Evolutionary conservation across 345 rosid species (phyloP).

Genomic region (Noccaea bulbosa): DNA sequence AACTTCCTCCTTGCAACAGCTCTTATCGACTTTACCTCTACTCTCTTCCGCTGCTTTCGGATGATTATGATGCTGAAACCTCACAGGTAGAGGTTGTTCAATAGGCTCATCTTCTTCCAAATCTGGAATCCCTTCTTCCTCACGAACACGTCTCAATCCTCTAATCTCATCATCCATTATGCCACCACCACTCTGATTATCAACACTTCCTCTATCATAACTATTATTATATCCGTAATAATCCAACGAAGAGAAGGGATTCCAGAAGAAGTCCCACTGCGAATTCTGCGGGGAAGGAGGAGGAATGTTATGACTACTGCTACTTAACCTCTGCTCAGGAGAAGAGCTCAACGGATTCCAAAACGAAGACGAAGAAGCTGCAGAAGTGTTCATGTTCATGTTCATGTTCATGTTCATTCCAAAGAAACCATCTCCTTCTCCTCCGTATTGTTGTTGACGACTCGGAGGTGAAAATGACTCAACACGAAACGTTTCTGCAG

Average conservation of each 20-base stretch:
- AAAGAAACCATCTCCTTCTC: slow-evolving; percentile 60
- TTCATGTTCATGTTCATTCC: slow-evolving; percentile 54
- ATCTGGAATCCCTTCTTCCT: slow-evolving; percentile 97
- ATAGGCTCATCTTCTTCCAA: slow-evolving; percentile 75
- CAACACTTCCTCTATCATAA: slow-evolving; percentile 54
- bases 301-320: slow-evolving; percentile 54
- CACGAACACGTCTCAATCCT: slow-evolving; percentile 88
- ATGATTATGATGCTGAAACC: slow-evolving; percentile 44
- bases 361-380: slow-evolving; percentile 38
- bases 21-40: slow-evolving; percentile 44
- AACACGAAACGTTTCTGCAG: slow-evolving; percentile 72
- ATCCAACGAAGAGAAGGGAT: slow-evolving; percentile 91
- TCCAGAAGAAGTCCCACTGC: slow-evolving; percentile 97
- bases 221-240: slow-evolving; percentile 62
- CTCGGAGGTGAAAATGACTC: slow-evolving; percentile 64
- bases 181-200: slow-evolving; percentile 46
- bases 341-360: slow-evolving; percentile 44
- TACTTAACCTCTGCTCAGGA: slow-evolving; percentile 48
- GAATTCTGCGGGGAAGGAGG: slow-evolving; percentile 91
- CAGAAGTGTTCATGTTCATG: slow-evolving; percentile 42
- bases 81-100: slow-evolving; percentile 57
- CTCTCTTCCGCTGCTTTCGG: slow-evolving; percentile 41
- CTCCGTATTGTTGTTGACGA: slow-evolving; percentile 57
- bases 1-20: slow-evolving; percentile 63
- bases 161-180: slow-evolving; percentile 70